phyloP scores from a whole-genome alignment of 2,329 filamentous ascomycete genomes.

The Ambrosiella beaveri region DNA sequence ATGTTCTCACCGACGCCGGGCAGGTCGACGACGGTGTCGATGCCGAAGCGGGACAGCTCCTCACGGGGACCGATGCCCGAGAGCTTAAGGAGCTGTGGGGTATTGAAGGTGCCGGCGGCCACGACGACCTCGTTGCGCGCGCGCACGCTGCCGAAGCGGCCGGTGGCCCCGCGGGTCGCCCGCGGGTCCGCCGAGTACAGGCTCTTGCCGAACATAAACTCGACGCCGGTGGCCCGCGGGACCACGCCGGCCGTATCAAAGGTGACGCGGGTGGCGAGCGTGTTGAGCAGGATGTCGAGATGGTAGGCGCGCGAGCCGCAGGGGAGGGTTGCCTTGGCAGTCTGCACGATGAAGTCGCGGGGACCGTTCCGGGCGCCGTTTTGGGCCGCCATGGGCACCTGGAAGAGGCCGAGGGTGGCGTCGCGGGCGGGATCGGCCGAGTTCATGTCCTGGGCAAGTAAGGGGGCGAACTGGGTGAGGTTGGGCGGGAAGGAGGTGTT shows the following conservation, averaged over 20 bases:
- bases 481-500: slow-evolving; percentile 14
- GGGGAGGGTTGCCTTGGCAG: slow-evolving; percentile 15
- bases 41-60: slow-evolving; percentile 27
- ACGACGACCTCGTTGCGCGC: slow-evolving; percentile 30
- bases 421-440: slow-evolving; percentile 15
- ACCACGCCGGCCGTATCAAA: slow-evolving; percentile 19
- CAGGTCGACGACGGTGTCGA: slow-evolving; percentile 27
- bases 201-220: slow-evolving; percentile 15
- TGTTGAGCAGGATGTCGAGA: slow-evolving; percentile 15
- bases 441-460: slow-evolving; percentile 18
- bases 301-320: slow-evolving; percentile 19
- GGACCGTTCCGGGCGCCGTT: slow-evolving; percentile 34
- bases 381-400: slow-evolving; percentile 40
- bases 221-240: slow-evolving; percentile 25
- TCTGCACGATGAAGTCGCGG: slow-evolving; percentile 34
- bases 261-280: slow-evolving; percentile 22
- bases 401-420: slow-evolving; percentile 26
- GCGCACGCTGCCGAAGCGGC: slow-evolving; percentile 15
- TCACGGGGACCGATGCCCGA: slow-evolving; percentile 30
- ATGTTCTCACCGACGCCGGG: slow-evolving; percentile 32
- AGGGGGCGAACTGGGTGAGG: slow-evolving; percentile 16
- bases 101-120: slow-evolving; percentile 31
- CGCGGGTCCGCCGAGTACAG: slow-evolving; percentile 20
- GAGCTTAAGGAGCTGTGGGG: slow-evolving; percentile 33
- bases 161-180: slow-evolving; percentile 14